Conservation (phyloP, 768 basidiomycete species). For the Hericium coralloides region DNA sequence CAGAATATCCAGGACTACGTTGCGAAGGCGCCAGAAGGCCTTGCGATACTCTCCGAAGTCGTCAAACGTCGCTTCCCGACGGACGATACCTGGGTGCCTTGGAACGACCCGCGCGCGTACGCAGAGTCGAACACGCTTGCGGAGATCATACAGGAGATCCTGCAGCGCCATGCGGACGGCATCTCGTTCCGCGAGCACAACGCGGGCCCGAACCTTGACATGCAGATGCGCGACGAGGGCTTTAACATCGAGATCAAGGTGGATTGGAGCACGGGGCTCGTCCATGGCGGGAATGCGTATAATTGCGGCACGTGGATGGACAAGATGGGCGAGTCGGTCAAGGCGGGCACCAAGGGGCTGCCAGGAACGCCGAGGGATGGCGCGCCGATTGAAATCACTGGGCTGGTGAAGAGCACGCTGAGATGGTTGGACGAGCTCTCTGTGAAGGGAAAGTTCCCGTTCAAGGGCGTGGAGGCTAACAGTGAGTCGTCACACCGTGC, state of each 20-base stretch:
- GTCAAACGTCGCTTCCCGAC: constrained; percentile 92
- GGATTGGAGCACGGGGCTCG: constrained; percentile 93
- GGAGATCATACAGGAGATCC: constrained; percentile 94
- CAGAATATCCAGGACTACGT: constrained; percentile 98
- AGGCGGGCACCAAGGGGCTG: constrained; percentile 87
- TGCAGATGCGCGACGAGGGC: constrained; percentile 89
- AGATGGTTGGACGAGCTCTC: constrained; percentile 78
- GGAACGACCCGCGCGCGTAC: constrained; percentile 83
- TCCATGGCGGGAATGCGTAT: constrained; percentile 74
- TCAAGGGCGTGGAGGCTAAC: constrained; percentile 76
- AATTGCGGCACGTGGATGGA: constrained; percentile 99
- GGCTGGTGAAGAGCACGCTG: constrained; percentile 85
- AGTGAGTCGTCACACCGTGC: constrained; percentile 37
- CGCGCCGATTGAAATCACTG: constrained; percentile 92
- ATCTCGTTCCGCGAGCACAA: constrained; percentile 95
- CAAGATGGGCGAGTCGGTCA: constrained; percentile 92
- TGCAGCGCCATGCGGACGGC: constrained; percentile 88
- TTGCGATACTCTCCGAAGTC: constrained; percentile 66
- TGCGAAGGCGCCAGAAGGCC: constrained; percentile 73
- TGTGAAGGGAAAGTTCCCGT: constrained; percentile 65
- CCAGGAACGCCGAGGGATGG: constrained; percentile 98
- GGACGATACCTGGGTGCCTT: constrained; percentile 89
- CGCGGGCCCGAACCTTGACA: constrained; percentile 93
- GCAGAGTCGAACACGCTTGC: constrained; percentile 74
- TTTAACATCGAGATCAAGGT: constrained; percentile 91